Conservation (phyloP, 148 eudicot species). For the Rhododendron ovatum region DNA sequence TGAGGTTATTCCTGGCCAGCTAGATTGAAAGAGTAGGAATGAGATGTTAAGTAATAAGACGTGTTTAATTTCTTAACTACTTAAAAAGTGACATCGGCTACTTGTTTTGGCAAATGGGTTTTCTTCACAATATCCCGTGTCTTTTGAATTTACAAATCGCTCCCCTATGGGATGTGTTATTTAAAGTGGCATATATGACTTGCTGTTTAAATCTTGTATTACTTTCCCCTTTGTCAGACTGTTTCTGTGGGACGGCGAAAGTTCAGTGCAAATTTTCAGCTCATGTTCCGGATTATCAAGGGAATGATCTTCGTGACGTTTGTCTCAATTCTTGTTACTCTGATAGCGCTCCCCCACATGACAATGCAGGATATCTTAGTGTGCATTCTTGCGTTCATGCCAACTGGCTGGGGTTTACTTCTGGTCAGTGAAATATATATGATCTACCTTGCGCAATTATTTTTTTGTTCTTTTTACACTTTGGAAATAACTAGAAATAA, state of each 20-base stretch:
- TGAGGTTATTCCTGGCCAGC: background rate
- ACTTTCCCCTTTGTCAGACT: constrained; percentile 25
- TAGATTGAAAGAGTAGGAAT: background rate
- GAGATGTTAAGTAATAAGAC: background rate
- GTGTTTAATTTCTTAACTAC: background rate
- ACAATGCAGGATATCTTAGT: constrained; percentile 65
- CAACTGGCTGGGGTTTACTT: constrained; percentile 83
- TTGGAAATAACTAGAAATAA: background rate
- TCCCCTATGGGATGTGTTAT: background rate
- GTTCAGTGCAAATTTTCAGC: constrained; percentile 56
- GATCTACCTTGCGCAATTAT: background rate
- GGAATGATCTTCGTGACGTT: constrained; percentile 43
- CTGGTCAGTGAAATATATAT: constrained; percentile 22
- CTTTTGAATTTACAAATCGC: background rate
- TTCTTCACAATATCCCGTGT: background rate
- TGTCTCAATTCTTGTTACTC: constrained; percentile 40
- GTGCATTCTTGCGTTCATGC: constrained; percentile 93
- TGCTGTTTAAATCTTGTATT: background rate
- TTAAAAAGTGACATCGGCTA: background rate
- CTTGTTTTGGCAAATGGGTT: background rate
- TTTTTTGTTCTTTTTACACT: background rate
- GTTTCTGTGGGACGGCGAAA: constrained; percentile 49
- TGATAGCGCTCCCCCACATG: constrained; percentile 64
- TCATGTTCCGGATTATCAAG: constrained; percentile 50
- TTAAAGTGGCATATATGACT: background rate